Percentiles rank a stretch among this genome's conserved stretches.
These are phyloP conservation scores for Plantago lanceolata DNA, from an alignment of 305 asterid genomes.

Conservation along the genomic window DNA sequence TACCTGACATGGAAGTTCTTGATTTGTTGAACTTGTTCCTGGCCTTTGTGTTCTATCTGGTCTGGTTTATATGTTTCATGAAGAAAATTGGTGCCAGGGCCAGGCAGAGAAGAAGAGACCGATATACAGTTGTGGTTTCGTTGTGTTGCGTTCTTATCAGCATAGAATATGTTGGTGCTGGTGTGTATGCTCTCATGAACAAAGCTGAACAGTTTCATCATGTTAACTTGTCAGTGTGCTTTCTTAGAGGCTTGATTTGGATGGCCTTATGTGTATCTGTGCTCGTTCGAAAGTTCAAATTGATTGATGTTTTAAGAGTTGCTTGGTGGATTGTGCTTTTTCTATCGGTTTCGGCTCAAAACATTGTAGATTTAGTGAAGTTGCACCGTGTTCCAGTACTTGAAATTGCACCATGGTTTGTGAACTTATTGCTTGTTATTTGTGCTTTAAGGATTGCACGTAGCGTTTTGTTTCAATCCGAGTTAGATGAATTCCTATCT, in stretches of 20 bases:
- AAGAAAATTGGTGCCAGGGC: conserved; percentile 21
- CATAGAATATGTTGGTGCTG: conserved; percentile 32
- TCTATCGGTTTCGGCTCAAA: conserved; percentile 39
- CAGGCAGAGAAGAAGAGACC: conserved; percentile 30
- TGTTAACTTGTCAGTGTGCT: conserved; percentile 32
- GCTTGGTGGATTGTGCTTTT: conserved; percentile 59
- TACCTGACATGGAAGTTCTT: conserved; percentile 34
- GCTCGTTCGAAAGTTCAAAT: conserved; percentile 39
- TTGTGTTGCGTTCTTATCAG: conserved; percentile 44
- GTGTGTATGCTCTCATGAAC: conserved; percentile 22
- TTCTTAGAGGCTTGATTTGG: conserved; percentile 52
- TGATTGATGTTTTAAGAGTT: conserved; percentile 34
- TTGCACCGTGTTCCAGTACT: conserved; percentile 24
- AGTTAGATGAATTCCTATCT: conserved; percentile 13
- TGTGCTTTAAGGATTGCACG: conserved; percentile 33
- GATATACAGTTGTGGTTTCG: conserved; percentile 26
- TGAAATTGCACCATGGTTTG: conserved; percentile 46
- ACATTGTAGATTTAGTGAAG: conserved; percentile 29
- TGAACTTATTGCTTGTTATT: conserved; percentile 43
- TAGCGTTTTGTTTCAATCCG: conserved; percentile 23
- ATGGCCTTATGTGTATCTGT: conserved; percentile 38
- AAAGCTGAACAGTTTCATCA: conserved; percentile 18
- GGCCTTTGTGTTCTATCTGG: conserved; percentile 33
- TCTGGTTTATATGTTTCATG: conserved; percentile 24
- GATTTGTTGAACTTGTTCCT: conserved; percentile 39